These are phyloP conservation scores for Nicotiana benthamiana DNA, from an alignment of 257 asterid genomes.

Conservation along the genomic window DNA sequence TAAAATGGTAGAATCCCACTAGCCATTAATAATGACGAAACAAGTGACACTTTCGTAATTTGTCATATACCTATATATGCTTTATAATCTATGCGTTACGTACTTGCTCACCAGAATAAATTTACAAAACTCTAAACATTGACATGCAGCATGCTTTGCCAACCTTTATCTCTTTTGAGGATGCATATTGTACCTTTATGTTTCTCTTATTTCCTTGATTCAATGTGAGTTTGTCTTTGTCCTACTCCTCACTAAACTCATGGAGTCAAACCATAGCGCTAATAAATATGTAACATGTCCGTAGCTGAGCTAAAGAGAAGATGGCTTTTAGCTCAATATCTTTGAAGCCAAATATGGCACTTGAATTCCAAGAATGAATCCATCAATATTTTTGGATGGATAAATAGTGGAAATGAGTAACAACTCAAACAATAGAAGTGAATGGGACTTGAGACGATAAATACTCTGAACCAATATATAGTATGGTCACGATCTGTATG, in stretches of 20 bases:
- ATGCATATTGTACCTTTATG: slow-evolving; percentile 7
- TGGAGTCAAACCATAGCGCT: background rate
- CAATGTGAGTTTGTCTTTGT: slow-evolving; percentile 1
- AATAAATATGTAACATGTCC: background rate
- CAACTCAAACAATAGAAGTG: background rate
- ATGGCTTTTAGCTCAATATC: background rate
- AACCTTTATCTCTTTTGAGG: slow-evolving; percentile 5
- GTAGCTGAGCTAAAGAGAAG: background rate
- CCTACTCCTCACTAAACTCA: background rate
- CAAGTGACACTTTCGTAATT: background rate
- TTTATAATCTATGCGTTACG: background rate
- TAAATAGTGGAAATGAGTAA: background rate
- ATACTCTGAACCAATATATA: slow-evolving; percentile 18
- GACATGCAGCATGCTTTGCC: slow-evolving; percentile 9
- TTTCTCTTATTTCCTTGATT: slow-evolving; percentile 2
- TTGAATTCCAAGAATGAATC: background rate
- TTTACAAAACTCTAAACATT: background rate
- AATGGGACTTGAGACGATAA: slow-evolving; percentile 15
- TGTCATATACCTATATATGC: background rate
- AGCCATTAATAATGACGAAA: background rate
- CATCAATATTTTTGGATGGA: background rate
- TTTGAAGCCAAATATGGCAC: background rate
- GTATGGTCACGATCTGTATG: slow-evolving; percentile 9
- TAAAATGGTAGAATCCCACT: background rate
- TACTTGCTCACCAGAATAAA: background rate